phyloP scores from a whole-genome alignment of 75 land plant species.

The Cunninghamia lanceolata region DNA sequence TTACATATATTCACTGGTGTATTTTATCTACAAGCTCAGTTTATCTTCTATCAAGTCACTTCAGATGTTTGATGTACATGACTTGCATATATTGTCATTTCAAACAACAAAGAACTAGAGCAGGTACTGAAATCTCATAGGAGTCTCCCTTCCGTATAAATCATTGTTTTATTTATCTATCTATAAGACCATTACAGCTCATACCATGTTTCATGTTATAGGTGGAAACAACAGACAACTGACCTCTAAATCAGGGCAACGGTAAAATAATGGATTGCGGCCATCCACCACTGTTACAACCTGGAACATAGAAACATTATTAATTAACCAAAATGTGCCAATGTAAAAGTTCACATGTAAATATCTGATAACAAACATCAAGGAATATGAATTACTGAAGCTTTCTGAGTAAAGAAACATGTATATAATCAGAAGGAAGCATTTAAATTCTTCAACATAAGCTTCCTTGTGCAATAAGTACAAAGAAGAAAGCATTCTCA shows the following conservation, averaged over 20 bases:
- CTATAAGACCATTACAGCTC: neutral
- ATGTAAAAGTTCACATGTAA: neutral
- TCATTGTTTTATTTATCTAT: neutral
- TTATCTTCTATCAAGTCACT: neutral
- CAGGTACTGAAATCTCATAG: neutral
- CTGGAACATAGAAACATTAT: constrained; percentile 33
- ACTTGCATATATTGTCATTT: neutral
- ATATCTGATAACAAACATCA: neutral
- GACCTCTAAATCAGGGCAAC: constrained; percentile 99
- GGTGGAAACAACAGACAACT: neutral
- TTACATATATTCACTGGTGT: neutral
- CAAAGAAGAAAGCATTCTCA: neutral
- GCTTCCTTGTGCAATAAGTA: neutral
- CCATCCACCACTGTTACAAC: constrained; percentile 99
- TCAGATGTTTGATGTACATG: neutral
- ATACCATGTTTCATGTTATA: constrained; percentile 1
- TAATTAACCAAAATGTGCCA: neutral
- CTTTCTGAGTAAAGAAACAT: neutral
- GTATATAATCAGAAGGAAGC: neutral
- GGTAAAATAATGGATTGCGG: constrained; percentile 91
- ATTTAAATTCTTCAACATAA: neutral
- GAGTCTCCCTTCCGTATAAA: neutral
- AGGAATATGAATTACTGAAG: neutral
- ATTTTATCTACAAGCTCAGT: neutral
- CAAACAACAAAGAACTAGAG: neutral